phyloP scores from a whole-genome alignment of 106 monocot genomes.

The Phalaenopsis equestris region DNA sequence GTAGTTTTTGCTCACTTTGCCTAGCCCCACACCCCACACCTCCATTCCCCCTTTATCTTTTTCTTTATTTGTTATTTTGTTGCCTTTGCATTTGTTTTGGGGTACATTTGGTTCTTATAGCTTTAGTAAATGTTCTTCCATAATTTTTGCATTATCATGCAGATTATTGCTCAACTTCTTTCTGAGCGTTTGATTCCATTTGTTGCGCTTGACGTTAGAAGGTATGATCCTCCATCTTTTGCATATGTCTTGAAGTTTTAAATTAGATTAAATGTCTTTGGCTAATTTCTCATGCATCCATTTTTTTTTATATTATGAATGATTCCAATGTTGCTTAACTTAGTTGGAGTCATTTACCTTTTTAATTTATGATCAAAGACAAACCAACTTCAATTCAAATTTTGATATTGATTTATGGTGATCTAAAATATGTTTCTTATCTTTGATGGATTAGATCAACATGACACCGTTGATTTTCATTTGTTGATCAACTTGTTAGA shows the following conservation, averaged over 20 bases:
- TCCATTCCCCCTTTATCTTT: neutral
- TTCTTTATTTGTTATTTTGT: neutral
- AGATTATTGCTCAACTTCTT: conserved; percentile 98
- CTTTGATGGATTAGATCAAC: too few relatives aligned
- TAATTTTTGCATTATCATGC: conserved; percentile 1
- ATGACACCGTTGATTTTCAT: neutral
- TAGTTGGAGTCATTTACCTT: neutral
- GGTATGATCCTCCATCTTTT: conserved; percentile 26
- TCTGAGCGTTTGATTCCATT: conserved; percentile 98
- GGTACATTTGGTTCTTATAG: neutral
- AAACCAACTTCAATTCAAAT: too few relatives aligned
- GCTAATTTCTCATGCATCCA: neutral
- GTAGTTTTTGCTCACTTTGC: conserved; percentile 23
- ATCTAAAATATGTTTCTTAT: too few relatives aligned
- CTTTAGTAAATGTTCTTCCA: neutral
- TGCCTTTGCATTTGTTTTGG: neutral
- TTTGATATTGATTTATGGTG: too few relatives aligned
- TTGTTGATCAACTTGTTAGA: neutral
- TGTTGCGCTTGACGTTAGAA: conserved; percentile 96
- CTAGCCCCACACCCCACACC: too few relatives aligned
- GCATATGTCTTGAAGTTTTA: neutral
- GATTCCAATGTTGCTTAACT: neutral
- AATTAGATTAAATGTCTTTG: neutral
- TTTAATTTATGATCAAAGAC: neutral
- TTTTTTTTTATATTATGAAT: neutral